These are phyloP conservation scores for Suzukiozyma palmioleophila DNA, from an alignment of 1,139 yeast genomes.

Conservation along the genomic window DNA sequence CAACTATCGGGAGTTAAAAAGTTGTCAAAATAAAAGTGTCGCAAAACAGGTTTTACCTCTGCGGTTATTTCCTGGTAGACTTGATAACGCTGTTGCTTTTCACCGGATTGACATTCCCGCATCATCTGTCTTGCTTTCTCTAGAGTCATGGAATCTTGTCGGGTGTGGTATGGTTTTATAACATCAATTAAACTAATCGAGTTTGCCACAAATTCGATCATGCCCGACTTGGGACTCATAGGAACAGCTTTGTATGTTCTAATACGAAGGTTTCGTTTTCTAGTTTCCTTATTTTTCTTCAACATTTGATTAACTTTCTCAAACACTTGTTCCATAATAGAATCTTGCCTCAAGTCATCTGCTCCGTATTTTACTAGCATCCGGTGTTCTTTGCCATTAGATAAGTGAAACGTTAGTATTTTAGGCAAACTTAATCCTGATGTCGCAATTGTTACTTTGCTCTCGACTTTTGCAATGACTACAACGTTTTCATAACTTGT, in stretches of 20 bases:
- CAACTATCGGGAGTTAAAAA: conserved; percentile 67
- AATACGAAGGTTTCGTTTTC: conserved; percentile 53
- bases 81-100: conserved; percentile 42
- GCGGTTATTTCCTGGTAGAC: conserved; percentile 48
- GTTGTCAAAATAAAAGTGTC: conserved; percentile 66
- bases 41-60: conserved; percentile 61
- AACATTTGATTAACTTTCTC: conserved; percentile 77
- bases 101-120: conserved; percentile 51
- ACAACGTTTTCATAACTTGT: conserved; percentile 50
- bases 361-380: conserved; percentile 77
- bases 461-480: conserved; percentile 39
- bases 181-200: conserved; percentile 71
- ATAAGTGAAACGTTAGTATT: conserved; percentile 50
- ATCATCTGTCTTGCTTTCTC: conserved; percentile 63
- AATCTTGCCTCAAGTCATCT: conserved; percentile 92
- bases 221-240: conserved; percentile 80
- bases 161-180: conserved; percentile 54
- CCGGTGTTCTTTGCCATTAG: conserved; percentile 55
- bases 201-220: conserved; percentile 83
- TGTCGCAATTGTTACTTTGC: conserved; percentile 55
- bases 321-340: conserved; percentile 96
- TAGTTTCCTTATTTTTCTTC: conserved; percentile 50
- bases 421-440: conserved; percentile 88
- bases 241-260: conserved; percentile 91
- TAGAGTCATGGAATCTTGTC: conserved; percentile 36